Base-by-base conservation (phyloP, 768 basidiomycete genomes). In the Jaapia argillacea region DNA sequence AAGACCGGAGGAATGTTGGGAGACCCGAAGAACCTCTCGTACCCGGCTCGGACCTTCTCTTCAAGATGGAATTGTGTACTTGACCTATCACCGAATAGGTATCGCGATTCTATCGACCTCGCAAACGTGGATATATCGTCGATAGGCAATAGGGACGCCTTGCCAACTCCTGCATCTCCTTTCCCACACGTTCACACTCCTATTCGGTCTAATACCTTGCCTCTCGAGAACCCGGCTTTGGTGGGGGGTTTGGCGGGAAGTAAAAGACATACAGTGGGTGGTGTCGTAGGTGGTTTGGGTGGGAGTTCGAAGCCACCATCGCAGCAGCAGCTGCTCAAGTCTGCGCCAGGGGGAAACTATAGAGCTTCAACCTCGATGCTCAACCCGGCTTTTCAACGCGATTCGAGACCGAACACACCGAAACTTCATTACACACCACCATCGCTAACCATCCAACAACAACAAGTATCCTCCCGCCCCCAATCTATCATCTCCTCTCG, bases 21-120 rank as follows among this genome's bases (percentile, higher is more conserved):
- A 3, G 43, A 50, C 13, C 23, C 37, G n/a, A 47, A 36, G 10
- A 45, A 53, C n/a, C 31, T 55, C 5, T 49, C 57, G 1, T 87
- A 79, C 51, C 88, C 85, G 0, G 88, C 91, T 5, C 66, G 63
- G 10, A 69, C 77, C 0, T 96, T 92, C 59, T 75, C 80, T 0
- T 92, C 91, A 1, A 69, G 81, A 24, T 96, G 92, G 92, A 94
- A 89, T 50, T 92, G 89, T 51, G 68, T 87, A 1, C 75, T 96
- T 16, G 88, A 93, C 58, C 69, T 96, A n/a, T 63, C 74, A 1
- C 54, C 71, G 2, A 59, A 53, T 40, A 52, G 51, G 50, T 60
- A 47, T 49, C 52, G 50, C 48, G 52, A 36, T 27, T 24, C 40
- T 49, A 50, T 43, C 42, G 50, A 33, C 37, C 23, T 47, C 45